These are phyloP conservation scores for Cunninghamia lanceolata DNA, from an alignment of 75 land plant species.

Conservation along the genomic window DNA sequence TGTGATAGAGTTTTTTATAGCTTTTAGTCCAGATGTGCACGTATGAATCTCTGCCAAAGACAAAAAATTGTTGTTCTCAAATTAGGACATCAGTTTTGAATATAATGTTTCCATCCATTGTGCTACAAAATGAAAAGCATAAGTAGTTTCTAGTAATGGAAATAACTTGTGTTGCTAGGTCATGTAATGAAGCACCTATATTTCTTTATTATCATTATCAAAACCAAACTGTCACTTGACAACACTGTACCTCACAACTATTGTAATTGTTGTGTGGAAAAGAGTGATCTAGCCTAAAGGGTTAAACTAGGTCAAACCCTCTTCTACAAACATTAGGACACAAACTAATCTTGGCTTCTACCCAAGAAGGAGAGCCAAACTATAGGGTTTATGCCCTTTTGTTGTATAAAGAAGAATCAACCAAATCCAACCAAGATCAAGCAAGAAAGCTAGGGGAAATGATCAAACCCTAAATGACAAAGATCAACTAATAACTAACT, in stretches of 20 bases:
- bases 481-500: too few relatives aligned
- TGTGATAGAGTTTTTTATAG: slow-evolving; percentile 43
- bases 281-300: too few relatives aligned
- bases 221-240: slow-evolving; percentile 28
- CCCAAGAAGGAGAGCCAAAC: too few relatives aligned
- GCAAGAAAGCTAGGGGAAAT: too few relatives aligned
- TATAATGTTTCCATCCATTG: slow-evolving; percentile 36
- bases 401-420: too few relatives aligned
- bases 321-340: too few relatives aligned
- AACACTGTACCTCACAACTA: slow-evolving; percentile 33
- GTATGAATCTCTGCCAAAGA: slow-evolving; percentile 51
- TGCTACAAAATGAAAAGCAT: slow-evolving; percentile 25
- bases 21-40: slow-evolving; percentile 51
- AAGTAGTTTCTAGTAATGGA: slow-evolving; percentile 25
- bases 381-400: too few relatives aligned
- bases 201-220: slow-evolving; percentile 10
- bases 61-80: slow-evolving; percentile 28
- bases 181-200: slow-evolving; percentile 26
- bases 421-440: too few relatives aligned
- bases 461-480: too few relatives aligned
- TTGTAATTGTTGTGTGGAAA: too few relatives aligned
- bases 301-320: too few relatives aligned
- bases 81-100: slow-evolving; percentile 23
- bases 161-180: slow-evolving; percentile 34
- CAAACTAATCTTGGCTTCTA: too few relatives aligned